These are phyloP conservation scores for Cutaneotrichosporon daszewskae DNA, from an alignment of 1,284 basidiomycete species.

Conservation along the genomic window DNA sequence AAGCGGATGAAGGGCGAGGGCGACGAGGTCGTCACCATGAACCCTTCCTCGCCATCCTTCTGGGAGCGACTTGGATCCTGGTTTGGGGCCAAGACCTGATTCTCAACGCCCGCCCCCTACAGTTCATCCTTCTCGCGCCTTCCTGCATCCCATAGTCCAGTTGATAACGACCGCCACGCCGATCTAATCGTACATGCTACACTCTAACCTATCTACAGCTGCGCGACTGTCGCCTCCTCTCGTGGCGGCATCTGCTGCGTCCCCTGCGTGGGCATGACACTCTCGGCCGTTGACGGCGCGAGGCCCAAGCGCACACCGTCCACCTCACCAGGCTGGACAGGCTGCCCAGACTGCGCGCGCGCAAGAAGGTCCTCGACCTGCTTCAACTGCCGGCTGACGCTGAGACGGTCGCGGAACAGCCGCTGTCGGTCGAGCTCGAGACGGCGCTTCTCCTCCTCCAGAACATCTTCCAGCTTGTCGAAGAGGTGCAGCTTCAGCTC, in stretches of 20 bases:
- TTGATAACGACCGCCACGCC: background rate
- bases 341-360: background rate
- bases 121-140: too few relatives aligned
- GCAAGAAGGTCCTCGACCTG: constrained; percentile 38
- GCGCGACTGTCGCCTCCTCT: constrained; percentile 6
- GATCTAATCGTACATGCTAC: constrained; percentile 5
- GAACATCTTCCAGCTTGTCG: constrained; percentile 78
- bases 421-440: constrained; percentile 44
- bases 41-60: too few relatives aligned
- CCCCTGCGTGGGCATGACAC: too few relatives aligned
- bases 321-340: background rate
- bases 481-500: constrained; percentile 90
- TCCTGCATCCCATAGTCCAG: too few relatives aligned
- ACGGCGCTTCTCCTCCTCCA: constrained; percentile 67
- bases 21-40: background rate
- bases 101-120: background rate
- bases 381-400: constrained; percentile 32
- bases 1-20: constrained; percentile 50
- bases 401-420: constrained; percentile 43
- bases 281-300: too few relatives aligned
- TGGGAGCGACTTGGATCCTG: constrained; percentile 14
- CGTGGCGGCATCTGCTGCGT: background rate
- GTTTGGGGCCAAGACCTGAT: constrained; percentile 16
- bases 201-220: constrained; percentile 8
- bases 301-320: too few relatives aligned